Conservation (phyloP, 805 yeast genomes). For the Saccharomycopsis schoenii region DNA sequence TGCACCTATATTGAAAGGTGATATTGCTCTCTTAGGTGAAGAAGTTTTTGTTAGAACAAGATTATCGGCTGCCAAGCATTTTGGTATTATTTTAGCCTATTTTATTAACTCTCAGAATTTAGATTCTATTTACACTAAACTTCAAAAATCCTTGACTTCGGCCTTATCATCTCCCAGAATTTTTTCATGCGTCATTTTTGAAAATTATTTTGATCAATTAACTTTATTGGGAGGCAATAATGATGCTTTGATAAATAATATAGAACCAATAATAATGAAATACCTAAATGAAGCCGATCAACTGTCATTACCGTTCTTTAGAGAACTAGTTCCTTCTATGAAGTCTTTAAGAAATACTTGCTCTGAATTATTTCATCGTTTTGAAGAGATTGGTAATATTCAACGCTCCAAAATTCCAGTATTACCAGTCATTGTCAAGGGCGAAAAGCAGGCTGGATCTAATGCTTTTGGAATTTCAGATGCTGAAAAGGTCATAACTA, state of each 20-base stretch:
- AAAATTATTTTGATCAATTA: constrained; percentile 46
- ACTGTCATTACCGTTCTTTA: constrained; percentile 41
- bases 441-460: constrained; percentile 89
- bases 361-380: constrained; percentile 67
- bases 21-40: constrained; percentile 71
- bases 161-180: constrained; percentile 77
- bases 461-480: constrained; percentile 77
- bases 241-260: neutral
- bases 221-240: constrained; percentile 17
- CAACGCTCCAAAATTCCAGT: constrained; percentile 66
- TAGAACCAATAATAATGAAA: constrained; percentile 11
- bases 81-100: constrained; percentile 55
- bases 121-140: constrained; percentile 21
- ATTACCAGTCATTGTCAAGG: constrained; percentile 83
- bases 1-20: constrained; percentile 87
- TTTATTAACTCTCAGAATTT: constrained; percentile 34
- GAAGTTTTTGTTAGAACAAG: constrained; percentile 69
- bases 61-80: constrained; percentile 62
- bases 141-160: constrained; percentile 38
- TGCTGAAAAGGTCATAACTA: constrained; percentile 61
- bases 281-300: constrained; percentile 32
- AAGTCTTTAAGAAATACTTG: constrained; percentile 83
- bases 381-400: constrained; percentile 67
- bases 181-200: constrained; percentile 55
- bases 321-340: constrained; percentile 81